Percentiles rank a stretch among this genome's conserved stretches.
phyloP scores from a whole-genome alignment of 2,329 filamentous ascomycete species.

The Elsinoe batatas region DNA sequence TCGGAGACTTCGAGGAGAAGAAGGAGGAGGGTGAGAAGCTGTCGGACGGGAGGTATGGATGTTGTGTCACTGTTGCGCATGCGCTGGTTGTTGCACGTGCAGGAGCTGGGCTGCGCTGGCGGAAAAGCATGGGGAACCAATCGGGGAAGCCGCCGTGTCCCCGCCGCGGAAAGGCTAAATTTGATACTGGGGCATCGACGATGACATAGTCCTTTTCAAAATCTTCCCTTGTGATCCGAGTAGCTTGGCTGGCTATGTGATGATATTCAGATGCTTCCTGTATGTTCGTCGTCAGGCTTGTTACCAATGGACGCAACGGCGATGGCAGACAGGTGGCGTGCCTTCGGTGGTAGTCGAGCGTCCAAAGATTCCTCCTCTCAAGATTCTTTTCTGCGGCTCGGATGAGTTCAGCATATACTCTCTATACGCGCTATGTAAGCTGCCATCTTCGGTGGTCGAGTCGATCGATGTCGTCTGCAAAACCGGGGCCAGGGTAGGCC shows the following conservation, averaged over 20 bases:
- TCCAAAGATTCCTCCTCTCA: constrained; percentile 44
- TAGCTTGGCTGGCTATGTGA: background rate
- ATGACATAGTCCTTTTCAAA: background rate
- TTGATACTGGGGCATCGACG: background rate
- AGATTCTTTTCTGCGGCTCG: constrained; percentile 88
- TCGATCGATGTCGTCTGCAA: constrained; percentile 81
- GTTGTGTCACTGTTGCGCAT: background rate
- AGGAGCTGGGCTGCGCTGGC: background rate
- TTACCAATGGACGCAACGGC: background rate
- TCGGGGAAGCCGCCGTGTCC: background rate
- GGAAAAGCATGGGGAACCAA: background rate
- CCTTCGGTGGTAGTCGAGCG: background rate
- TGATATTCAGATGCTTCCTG: background rate
- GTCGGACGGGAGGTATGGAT: background rate
- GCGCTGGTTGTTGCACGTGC: background rate
- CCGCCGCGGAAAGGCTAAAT: background rate
- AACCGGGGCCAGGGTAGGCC: constrained; percentile 66
- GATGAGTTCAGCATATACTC: constrained; percentile 81
- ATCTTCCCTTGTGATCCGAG: background rate
- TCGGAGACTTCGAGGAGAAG: background rate
- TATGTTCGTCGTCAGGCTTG: background rate
- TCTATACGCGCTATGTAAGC: constrained; percentile 54
- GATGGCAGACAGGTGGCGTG: background rate
- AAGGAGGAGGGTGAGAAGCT: background rate
- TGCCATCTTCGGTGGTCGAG: constrained; percentile 47